A percentile compares a stretch with the other conserved stretches of the same genome.
Evolutionary conservation across 495 filamentous ascomycete genomes (phyloP).

Genomic region (Hypomontagnella submonticulosa): DNA sequence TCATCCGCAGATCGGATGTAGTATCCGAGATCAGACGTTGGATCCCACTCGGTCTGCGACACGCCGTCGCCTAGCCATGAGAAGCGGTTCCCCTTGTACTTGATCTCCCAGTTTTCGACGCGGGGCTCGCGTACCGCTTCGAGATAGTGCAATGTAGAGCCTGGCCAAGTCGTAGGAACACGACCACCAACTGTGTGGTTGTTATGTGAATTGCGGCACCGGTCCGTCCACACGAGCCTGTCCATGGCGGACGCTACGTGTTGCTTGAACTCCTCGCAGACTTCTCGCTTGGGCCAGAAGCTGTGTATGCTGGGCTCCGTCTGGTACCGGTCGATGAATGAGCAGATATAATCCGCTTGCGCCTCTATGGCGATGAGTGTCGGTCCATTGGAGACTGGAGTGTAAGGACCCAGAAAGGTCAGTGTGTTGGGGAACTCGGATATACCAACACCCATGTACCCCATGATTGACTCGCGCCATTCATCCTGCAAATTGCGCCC

Average conservation of each 20-base stretch:
- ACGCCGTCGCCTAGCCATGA: constrained; percentile 61
- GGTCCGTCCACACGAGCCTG: constrained; percentile 56
- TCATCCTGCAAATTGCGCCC: constrained; percentile 49
- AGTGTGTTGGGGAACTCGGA: constrained; percentile 60
- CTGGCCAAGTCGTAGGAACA: constrained; percentile 58
- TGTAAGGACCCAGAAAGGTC: constrained; percentile 61
- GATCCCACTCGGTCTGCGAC: constrained; percentile 48
- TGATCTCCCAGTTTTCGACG: constrained; percentile 62
- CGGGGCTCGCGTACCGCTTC: constrained; percentile 60
- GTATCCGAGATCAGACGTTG: constrained; percentile 43
- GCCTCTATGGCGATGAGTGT: constrained; percentile 55
- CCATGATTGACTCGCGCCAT: constrained; percentile 52
- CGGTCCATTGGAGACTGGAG: constrained; percentile 56
- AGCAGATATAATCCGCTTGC: constrained; percentile 57
- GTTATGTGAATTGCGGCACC: constrained; percentile 63
- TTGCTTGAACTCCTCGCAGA: constrained; percentile 54
- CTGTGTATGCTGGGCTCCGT: constrained; percentile 60
- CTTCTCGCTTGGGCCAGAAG: constrained; percentile 51
- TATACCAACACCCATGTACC: constrained; percentile 55
- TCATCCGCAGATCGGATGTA: constrained; percentile 41
- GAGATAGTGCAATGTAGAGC: constrained; percentile 61
- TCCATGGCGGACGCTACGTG: constrained; percentile 58
- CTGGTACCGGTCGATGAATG: constrained; percentile 59
- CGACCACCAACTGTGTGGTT: constrained; percentile 52
- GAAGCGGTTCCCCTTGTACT: constrained; percentile 60